Percentiles rank a stretch among this genome's conserved stretches.
phyloP scores from a whole-genome alignment of 1,284 basidiomycete species.

The Leccinum pallidistipes region DNA sequence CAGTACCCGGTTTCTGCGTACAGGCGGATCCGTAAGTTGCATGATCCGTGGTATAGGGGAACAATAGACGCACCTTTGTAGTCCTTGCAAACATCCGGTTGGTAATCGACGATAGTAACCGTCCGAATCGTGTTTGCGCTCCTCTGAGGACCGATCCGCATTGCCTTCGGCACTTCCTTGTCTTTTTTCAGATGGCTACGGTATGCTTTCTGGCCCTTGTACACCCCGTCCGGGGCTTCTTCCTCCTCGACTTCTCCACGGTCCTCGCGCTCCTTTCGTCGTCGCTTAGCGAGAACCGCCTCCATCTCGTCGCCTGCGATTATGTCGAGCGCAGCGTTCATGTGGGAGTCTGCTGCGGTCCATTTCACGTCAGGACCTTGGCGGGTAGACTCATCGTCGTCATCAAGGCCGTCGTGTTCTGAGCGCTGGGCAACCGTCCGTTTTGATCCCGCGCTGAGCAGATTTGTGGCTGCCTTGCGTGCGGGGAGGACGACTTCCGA shows the following conservation, averaged over 20 bases:
- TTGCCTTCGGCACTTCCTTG: conserved; percentile 82
- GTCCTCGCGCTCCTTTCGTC: conserved; percentile 51
- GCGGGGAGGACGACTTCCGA: conserved; percentile 76
- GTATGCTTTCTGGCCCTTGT: conserved; percentile 85
- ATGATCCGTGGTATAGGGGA: conserved; percentile 17
- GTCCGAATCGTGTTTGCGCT: conserved; percentile 87
- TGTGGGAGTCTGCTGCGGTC: conserved; percentile 69
- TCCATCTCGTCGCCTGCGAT: conserved; percentile 78
- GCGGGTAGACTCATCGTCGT: conserved; percentile 44
- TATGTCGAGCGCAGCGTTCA: conserved; percentile 68
- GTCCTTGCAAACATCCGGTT: conserved; percentile 99
- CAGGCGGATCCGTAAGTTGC: conserved; percentile 18
- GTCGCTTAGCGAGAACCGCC: conserved; percentile 66
- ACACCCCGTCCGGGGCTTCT: conserved; percentile 81
- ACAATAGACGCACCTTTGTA: conserved; percentile 77
- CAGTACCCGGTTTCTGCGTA: conserved; percentile 93
- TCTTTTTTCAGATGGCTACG: conserved; percentile 80
- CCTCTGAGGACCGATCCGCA: conserved; percentile 86
- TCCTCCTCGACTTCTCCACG: conserved; percentile 60
- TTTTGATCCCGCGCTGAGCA: conserved; percentile 85
- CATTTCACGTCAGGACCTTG: conserved; percentile 80
- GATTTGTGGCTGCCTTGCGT: conserved; percentile 63
- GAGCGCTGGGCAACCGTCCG: conserved; percentile 64
- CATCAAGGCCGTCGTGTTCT: conserved; percentile 39
- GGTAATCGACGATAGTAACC: conserved; percentile 96